Evolutionary conservation across 768 basidiomycete species (phyloP), one percentile per base, ranked within the genome.

Genomic region (Trametopsis cervina): DNA sequence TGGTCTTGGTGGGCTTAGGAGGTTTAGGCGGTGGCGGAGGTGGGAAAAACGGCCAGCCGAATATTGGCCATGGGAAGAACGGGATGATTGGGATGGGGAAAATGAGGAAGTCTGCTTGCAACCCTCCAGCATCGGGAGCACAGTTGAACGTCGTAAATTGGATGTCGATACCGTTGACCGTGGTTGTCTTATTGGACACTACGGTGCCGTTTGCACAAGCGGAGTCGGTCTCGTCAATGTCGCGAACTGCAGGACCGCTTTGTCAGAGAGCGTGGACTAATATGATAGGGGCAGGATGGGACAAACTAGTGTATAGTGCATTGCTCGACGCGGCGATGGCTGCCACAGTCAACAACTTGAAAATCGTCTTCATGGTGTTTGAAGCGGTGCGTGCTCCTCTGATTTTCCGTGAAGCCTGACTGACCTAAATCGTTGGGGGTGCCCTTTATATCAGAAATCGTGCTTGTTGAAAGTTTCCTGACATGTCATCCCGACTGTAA

Each of bases 101-200:
- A 39, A 47, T 26, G 2, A 9, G n/a, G 22, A 47, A 35, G 26
- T 41, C 26, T 9, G 11, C 37, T 15, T 24, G 18, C 21, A 27
- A 11, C 22, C 22, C 15, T 22, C n/a, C 2, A 3, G 38, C 22
- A 26, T 4, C n/a, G 13, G 39, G 24, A 18, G 17, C 5, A 27
- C 43, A 44, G 17, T 26, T 18, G 29, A 41, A 41, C 17, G 46
- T 47, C 25, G 46, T 23, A 17, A 40, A 18, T 26, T 47, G 24
- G n/a, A 47, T 15, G 9, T 7, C 38, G n/a, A 17, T 37, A 15
- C 15, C 33, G 15, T 15, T 22, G 1, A 22, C 2, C 21, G 7
- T 33, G 9, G 15, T 7, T 15, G 29, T 33, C 15, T 7, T 33
- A 33, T 33, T 33, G 7, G 29, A 33, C 29, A 33, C 29, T 33